Evolutionary conservation across 129 eudicot genomes (phyloP), one percentile per base, ranked within the genome.

Genomic region (Artemisia annua): DNA sequence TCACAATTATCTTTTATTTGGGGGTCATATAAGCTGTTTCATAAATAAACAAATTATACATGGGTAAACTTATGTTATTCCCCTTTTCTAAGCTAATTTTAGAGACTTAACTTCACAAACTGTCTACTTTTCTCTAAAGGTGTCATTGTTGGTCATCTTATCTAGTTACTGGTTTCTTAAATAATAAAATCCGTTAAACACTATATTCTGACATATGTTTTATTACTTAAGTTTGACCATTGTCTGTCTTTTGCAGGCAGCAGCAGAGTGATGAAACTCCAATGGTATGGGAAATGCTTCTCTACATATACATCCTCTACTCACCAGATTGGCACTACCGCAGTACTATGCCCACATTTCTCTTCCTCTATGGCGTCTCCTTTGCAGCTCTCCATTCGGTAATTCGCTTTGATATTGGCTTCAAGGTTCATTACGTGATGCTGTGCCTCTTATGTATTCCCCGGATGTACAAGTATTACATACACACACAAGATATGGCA

Each of bases 281-380:
- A 54, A 78, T 86, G 87, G 87, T 86, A 46, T 86, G 91, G 91
- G 91, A 86, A 78, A 83, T 86, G 91, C 82, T 79, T 28, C 66
- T 85, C 3, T 85, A 82, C 75, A 71, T 85, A 71, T 82, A 85
- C 73, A 85, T 85, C 71, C 84, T 85, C 63, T 86, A 86, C 75
- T 86, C 91, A 3, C 88, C 91, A 0, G 91, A 86, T 54, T 86
- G 88, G 91, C 91, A 86, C 74, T 86, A 86, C 63, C 77, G 78
- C 2, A 77, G 83, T 49, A 84, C 88, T 10, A 84, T 84, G 85
- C 88, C 88, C 11, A 84, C 87, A 14, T 80, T 86, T 74, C 73
- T 86, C 26, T 86, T 86, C 78, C 63, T 86, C 0, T 86, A 86
- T 13, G 91, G 86, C 24, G 75, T 75, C 49, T 58, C 81, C 12